These are phyloP conservation scores for Beauveria varroae DNA, from an alignment of 2,329 filamentous ascomycete species.

Conservation along the genomic window DNA sequence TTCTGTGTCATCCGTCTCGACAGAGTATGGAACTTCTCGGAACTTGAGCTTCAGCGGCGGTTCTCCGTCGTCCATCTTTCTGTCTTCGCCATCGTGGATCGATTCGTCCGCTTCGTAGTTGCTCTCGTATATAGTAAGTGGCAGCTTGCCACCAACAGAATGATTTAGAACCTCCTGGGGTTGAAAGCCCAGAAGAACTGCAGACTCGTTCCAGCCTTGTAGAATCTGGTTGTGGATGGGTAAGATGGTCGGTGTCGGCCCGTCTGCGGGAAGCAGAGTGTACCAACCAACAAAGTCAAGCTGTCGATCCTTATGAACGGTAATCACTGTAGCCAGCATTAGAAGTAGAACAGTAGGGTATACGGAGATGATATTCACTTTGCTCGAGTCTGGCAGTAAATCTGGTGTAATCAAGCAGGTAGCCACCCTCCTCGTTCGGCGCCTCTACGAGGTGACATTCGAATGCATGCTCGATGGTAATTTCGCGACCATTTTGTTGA, in stretches of 20 bases:
- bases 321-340: constrained; percentile 56
- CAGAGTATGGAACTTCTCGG: constrained; percentile 72
- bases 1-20: constrained; percentile 92
- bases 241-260: constrained; percentile 62
- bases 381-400: constrained; percentile 75
- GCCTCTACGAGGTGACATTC: constrained; percentile 57
- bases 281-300: constrained; percentile 93
- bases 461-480: constrained; percentile 90
- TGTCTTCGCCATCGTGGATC: constrained; percentile 52
- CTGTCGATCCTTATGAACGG: constrained; percentile 75
- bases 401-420: constrained; percentile 60
- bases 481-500: constrained; percentile 81
- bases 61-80: constrained; percentile 63
- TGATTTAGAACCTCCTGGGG: constrained; percentile 48
- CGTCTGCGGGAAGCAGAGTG: constrained; percentile 64
- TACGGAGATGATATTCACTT: constrained; percentile 44
- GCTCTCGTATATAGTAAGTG: constrained; percentile 85
- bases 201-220: constrained; percentile 69
- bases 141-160: constrained; percentile 69
- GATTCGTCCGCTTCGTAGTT: constrained; percentile 63
- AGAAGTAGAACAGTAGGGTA: not conserved
- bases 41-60: constrained; percentile 60
- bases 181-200: constrained; percentile 84
- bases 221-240: constrained; percentile 74
- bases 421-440: constrained; percentile 43